Base-by-base conservation (phyloP, 768 basidiomycete species). In the Rubroboletus satanas region DNA sequence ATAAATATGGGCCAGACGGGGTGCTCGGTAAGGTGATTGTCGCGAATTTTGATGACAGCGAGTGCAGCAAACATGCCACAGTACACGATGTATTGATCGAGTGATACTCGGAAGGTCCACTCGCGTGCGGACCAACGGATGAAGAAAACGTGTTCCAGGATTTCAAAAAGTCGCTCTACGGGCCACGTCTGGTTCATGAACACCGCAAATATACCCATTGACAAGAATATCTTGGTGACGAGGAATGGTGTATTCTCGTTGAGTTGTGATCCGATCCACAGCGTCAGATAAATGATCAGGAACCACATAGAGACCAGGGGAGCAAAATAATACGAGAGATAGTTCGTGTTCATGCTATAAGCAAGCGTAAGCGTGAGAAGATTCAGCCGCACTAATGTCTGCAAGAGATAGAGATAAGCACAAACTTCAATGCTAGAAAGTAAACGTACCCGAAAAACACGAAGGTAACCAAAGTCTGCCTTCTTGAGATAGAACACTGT, bases 301-400 rank as follows among this genome's bases (percentile, higher is more conserved):
- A 87, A 96, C 90, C 90, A 94, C 82, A 88, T 82, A 23, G 92
- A 89, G 29, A 94, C 92, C 63, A 96, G 78, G 8, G 93, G 93
- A 10, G 91, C 80, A 64, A 93, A 94, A 73, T 94, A 96, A 71
- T 94, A 94, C 45, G 83, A 90, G 58, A 93, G 82, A 71, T 94
- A 97, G 70, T 92, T 80, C 54, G 91, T 93, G 74, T 94, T 83
- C 93, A 96, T 94, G 42, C 85, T 81, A 73, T 95, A 97, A 8
- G 88, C 87, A 45, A 97, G 79, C 26, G 85, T 73, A 49, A 96
- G 73, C 5, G 93, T 92, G 42, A 93, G 77, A 32, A 95, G 71
- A 72, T 96, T 97, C 54, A 95, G 75, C 18, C 93, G 83, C 52
- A 93, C 80, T 65, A 95, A 71, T 54, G 88, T 87, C 83, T 86